Base-by-base conservation (phyloP, 164 flowering plant species). In the Dillenia turbinata region DNA sequence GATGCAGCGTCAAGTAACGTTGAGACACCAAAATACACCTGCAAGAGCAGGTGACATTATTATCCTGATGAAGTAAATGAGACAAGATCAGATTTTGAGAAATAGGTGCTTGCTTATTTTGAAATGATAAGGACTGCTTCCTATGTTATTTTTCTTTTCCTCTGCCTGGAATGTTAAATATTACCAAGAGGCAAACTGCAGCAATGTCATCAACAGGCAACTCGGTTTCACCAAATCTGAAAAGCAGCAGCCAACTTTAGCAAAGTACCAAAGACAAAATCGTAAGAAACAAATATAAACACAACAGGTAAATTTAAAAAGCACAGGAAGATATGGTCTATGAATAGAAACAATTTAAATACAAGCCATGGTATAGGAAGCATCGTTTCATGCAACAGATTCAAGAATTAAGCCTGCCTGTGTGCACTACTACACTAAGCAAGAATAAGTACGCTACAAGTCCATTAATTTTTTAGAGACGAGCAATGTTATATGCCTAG, bases 161-260 rank as follows among this genome's bases (percentile, higher is more conserved):
- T 56, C 52, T 13, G 26, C 22, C 17, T 49, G 44, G 4, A 64
- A 49, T 45, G 24, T 44, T 11, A 17, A 47, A 53, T 63, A 44
- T 79, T 88, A 94, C 99, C 89, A 94, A 76, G 17, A 94, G 89
- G 69, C 77, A 71, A 58, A 83, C 99, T 70, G 99, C 99, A 63
- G 97, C 97, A 81, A 94, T 87, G 63, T 94, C 99, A 79, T 94
- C 99, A 70, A 94, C 40, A 13, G 99, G 97, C 71, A 94, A 71
- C 77, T 94, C 99, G 63, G 79, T 70, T 61, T 77, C 95, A 64
- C 93, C 96, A 63, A 94, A 76, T 72, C 99, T 94, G 94, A 71
- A 71, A 52, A 56, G 44, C 46, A 57, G 60, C 33, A 26, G 55
- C 48, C 48, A 52, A 57, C 60, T 54, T 67, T 16, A 60, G 63